Base-by-base conservation (phyloP, 345 rosid genomes). In the Gossypium ekmanianum region DNA sequence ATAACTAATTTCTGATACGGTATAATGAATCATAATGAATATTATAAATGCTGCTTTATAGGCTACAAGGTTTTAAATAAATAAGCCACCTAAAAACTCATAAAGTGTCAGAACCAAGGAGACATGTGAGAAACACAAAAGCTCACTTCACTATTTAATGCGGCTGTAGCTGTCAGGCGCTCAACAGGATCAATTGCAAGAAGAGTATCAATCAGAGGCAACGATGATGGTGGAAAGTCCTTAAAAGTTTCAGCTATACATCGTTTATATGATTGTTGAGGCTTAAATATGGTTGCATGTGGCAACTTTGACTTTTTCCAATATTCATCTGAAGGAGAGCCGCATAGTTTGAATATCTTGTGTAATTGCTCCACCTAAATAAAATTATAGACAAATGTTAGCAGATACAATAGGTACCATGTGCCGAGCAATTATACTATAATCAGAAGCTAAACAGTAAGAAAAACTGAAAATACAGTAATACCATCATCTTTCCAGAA, bases 291-390 rank as follows among this genome's bases (percentile, higher is more conserved):
- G 71, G 94, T 87, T 64, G 94, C 94, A 79, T 90, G 94, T 12
- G 94, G 94, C 78, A 90, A 73, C 85, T 87, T 90, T 68, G 89
- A 88, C 81, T 85, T 90, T 75, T 85, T 90, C 94, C 92, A 90
- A 75, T 90, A 90, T 67, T 90, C 94, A 71, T 90, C 92, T 1
- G 92, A 85, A 77, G 94, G 94, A 74, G 94, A 90, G 58, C 94
- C 94, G 69, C 94, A 90, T 20, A 90, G 79, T 79, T 88, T 90
- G 73, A 88, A 90, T 79, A 90, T 90, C 84, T 88, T 88, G 78
- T 90, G 94, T 10, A 90, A 85, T 77, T 90, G 94, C 79, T 90
- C 94, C 88, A 90, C 94, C 94, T 90, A 72, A 72, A 26, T 3
- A 77, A 69, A 68, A 75, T 22, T 56, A 48, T 26, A 45, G 56